Evolutionary conservation across 192 early-diverging fungal species (phyloP), one percentile per base, ranked within the genome.

Genomic region (Powellomyces hirtus): DNA sequence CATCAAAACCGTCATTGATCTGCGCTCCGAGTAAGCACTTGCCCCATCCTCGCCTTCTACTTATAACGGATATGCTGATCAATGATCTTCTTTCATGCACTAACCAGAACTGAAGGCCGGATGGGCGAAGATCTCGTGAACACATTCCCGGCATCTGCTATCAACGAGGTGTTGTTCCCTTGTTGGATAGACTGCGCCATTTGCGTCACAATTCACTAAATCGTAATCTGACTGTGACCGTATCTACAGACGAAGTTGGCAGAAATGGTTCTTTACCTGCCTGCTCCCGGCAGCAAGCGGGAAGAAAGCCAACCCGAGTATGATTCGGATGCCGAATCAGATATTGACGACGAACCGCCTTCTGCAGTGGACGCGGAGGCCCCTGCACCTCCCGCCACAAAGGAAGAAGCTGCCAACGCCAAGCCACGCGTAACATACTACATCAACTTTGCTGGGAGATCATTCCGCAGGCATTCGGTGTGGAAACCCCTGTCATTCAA

Each of bases 1-100:
- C 4, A 67, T 81, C 14, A 79, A 64, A 16, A 81, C 79, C n/a
- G 75, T 81, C 20, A 57, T 81, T n/a, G 79, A 81, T 44, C 51
- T 81, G 18, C 67, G 79, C 38, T 71, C 77, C 45, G 73, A 64
- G 59, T 37, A 65, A 64, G 45, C 40, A 42, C 40, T 42, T 42
- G 18, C 40, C 10, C 40, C 8, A 42, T 13, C 40, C 18, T 42
- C 18, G 40, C 40, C 40, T 42, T 42, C 18, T 42, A 8, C 40
- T 42, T n/a, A n/a, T 38, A 2, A 40, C 18, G 14, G 18, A 16
- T 61, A 18, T 31, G 40, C n/a, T 38, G 35, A 38, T 18, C 16
- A 18, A 38, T 30, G 37, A 1, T 0, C n/a, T 64, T 51, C 22
- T 49, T 46, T 50, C 30, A 13, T n/a, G n/a, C 49, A 4, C 11